Evolutionary conservation across 495 filamentous ascomycete genomes (phyloP), one percentile per base, ranked within the genome.

Genomic region (Neurospora sp.): DNA sequence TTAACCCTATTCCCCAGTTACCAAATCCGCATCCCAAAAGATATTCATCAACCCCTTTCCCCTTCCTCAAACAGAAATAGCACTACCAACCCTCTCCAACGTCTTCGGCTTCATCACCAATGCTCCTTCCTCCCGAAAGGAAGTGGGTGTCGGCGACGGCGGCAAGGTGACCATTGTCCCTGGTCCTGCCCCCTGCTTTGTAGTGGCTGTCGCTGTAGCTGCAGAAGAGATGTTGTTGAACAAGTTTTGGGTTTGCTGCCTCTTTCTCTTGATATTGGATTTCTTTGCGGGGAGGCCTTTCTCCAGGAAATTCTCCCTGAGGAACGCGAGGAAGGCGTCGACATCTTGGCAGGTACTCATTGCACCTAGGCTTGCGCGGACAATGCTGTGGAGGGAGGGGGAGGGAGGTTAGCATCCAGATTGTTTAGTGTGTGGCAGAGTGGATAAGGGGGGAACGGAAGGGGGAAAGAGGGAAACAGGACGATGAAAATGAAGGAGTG

Each of bases 271-370:
- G 44, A 53, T 3, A 14, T 59, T 71, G 72, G 40, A 53, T 31
- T 76, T n/a, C 16, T 41, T 16, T 4, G 31, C 48, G 53, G 53
- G 10, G 3, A 65, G 22, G 53, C 1, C 14, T 14, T 76, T 71
- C 40, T 79, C 76, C 48, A 84, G 69, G 65, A 88, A 91, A 12
- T 82, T 81, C 5, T 89, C 81, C 27, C 83, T 75, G 7, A 92
- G 45, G 75, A 92, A 92, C 3, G 79, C 72, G 2, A 92, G 44
- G 65, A 93, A 86, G 0, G 74, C 79, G 44, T 88, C 84, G 16
- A 93, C 85, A 71, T 94, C 91, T 4, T 82, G 74, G 27, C 81
- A 72, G 2, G 86, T 92, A 73, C 88, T 91, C 90, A 92, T 92
- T 4, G 90, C 91, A 5, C 91, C 91, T 8, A 94, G 79, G 73